Percentiles rank a stretch among this genome's conserved stretches.
These are phyloP conservation scores for Amanita rubescens DNA, from an alignment of 768 basidiomycete species.

Conservation along the genomic window DNA sequence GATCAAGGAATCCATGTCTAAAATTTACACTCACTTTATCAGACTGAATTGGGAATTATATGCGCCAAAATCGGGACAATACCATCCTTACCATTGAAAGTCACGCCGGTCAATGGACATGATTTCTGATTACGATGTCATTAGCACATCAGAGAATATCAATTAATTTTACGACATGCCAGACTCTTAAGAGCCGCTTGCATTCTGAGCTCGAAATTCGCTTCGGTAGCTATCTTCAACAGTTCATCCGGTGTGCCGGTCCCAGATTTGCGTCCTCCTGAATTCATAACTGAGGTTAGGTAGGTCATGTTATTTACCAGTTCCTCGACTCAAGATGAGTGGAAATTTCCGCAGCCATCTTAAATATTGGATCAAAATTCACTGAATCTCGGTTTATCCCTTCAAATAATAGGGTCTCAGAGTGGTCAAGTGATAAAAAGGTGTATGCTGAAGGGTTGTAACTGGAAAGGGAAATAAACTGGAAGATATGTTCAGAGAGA, in stretches of 20 bases:
- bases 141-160: not conserved
- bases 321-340: constrained; percentile 4
- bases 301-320: not conserved
- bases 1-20: not conserved
- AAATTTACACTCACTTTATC: not conserved
- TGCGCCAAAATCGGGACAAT: constrained; percentile 7
- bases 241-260: not conserved
- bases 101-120: not conserved
- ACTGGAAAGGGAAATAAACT: constrained; percentile 4
- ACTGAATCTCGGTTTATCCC: constrained; percentile 7
- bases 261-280: not conserved
- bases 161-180: not conserved
- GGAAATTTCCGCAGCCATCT: constrained; percentile 10
- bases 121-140: not conserved
- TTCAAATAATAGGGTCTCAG: constrained; percentile 12
- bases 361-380: constrained; percentile 6
- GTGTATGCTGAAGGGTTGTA: constrained; percentile 10
- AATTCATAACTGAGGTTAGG: not conserved
- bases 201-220: not conserved
- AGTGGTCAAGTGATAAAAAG: constrained; percentile 10
- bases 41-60: constrained; percentile 8
- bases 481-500: not conserved
- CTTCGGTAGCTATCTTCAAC: not conserved
- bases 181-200: not conserved
- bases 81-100: not conserved